Evolutionary conservation across 2,329 filamentous ascomycete genomes (phyloP).

Genomic region (Xylariaceae sp.): DNA sequence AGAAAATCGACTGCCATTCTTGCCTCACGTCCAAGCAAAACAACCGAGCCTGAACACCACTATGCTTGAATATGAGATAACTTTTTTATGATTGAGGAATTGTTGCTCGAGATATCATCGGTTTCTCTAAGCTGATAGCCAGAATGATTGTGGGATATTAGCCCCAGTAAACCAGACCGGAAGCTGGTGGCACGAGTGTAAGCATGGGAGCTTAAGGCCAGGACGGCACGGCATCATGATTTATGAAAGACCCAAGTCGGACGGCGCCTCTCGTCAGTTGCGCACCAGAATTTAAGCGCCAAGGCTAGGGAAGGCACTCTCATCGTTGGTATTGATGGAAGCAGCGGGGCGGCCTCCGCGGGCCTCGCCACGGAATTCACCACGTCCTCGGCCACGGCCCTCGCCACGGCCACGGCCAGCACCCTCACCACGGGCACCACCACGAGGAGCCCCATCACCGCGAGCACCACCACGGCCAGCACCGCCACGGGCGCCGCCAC

Average conservation of each 20-base stretch:
- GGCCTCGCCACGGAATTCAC: conserved; percentile 37
- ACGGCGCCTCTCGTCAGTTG: conserved; percentile 10
- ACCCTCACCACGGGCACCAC: conserved; percentile 40
- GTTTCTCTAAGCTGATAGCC: conserved; percentile 20
- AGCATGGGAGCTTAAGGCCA: conserved; percentile 4
- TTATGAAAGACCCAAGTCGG: conserved; percentile 11
- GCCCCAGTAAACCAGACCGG: conserved; percentile 8
- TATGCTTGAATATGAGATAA: conserved; percentile 25
- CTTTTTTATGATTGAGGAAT: conserved; percentile 26
- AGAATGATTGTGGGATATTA: conserved; percentile 16
- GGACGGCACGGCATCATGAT: conserved; percentile 14
- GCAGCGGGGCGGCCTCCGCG: conserved; percentile 38
- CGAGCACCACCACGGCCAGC: conserved; percentile 43
- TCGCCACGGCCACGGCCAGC: conserved; percentile 34
- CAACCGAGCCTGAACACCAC: too few relatives aligned
- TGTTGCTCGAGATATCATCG: conserved; percentile 15
- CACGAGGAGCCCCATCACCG: conserved; percentile 44
- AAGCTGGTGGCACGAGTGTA: conserved; percentile 14
- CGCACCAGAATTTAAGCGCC: conserved; percentile 39
- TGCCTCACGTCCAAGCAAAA: not conserved
- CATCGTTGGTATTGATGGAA: conserved; percentile 52
- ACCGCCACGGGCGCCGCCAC: conserved; percentile 46
- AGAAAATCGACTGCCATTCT: conserved; percentile 23
- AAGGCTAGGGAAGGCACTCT: conserved; percentile 57
- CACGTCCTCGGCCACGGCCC: conserved; percentile 43